Percentiles rank a stretch among this genome's conserved stretches.
phyloP scores from a whole-genome alignment of 2,329 filamentous ascomycete genomes.

The Xylaria multiplex region DNA sequence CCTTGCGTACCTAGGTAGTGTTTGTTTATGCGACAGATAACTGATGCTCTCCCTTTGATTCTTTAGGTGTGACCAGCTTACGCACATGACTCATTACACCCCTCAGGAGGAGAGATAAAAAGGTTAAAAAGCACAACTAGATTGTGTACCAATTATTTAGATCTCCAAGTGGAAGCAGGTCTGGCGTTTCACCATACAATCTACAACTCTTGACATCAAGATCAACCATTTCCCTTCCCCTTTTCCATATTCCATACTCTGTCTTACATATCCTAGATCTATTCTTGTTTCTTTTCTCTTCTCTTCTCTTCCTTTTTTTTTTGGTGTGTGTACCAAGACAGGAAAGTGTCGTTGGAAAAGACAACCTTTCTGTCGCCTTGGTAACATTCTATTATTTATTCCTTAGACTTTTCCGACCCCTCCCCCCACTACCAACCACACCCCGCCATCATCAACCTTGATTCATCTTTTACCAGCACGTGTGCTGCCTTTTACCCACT shows the following conservation, averaged over 20 bases:
- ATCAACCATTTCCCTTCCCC: no score
- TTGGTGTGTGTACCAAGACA: background rate
- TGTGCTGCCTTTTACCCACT: constrained; percentile 1
- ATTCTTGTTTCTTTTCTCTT: background rate
- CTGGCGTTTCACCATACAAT: no score
- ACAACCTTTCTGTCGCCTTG: background rate
- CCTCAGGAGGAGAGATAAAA: background rate
- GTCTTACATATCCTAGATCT: background rate
- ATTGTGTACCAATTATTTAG: no score
- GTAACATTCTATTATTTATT: background rate
- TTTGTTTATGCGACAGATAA: constrained; percentile 1
- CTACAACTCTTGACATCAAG: no score
- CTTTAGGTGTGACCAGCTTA: background rate
- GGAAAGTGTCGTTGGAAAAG: background rate
- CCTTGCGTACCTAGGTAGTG: no score
- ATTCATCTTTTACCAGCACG: background rate
- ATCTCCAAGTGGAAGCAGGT: no score
- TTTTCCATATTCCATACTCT: background rate
- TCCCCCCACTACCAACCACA: no score
- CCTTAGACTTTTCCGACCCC: background rate
- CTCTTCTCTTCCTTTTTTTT: background rate
- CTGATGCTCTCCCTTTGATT: background rate
- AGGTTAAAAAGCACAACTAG: background rate
- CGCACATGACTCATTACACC: background rate
- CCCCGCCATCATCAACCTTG: background rate